These are phyloP conservation scores for Colletotrichum somersetense DNA, from an alignment of 2,329 filamentous ascomycete genomes.

Conservation along the genomic window DNA sequence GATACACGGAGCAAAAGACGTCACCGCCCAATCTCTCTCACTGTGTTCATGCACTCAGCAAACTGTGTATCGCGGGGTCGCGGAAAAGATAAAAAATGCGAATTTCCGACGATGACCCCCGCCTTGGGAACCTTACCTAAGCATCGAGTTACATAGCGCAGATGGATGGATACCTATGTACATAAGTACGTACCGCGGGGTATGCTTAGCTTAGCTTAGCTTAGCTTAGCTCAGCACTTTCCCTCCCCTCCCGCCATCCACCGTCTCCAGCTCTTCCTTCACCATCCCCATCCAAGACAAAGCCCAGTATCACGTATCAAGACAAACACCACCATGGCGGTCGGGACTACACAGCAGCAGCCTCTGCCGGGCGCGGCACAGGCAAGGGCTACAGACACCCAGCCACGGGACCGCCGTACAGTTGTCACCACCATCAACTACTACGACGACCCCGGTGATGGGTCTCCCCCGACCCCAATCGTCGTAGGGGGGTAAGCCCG, in stretches of 20 bases:
- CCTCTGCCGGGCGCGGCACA: constrained; percentile 6
- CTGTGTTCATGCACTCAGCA: background rate
- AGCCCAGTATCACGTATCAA: background rate
- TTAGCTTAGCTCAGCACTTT: constrained; percentile 34
- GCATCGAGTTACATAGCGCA: too few species aligned
- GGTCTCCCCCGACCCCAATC: constrained; percentile 42
- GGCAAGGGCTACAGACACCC: constrained; percentile 6
- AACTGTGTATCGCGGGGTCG: constrained; percentile 31
- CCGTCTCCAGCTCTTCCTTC: background rate
- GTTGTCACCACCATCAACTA: constrained; percentile 42
- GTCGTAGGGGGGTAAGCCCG: constrained; percentile 42
- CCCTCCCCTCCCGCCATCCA: constrained; percentile 13
- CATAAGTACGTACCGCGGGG: constrained; percentile 10
- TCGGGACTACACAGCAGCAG: constrained; percentile 11
- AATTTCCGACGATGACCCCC: constrained; percentile 3
- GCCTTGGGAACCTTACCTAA: too few species aligned
- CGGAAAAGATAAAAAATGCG: constrained; percentile 39
- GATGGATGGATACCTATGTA: too few species aligned
- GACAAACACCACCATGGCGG: background rate
- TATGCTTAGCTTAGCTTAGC: constrained; percentile 27
- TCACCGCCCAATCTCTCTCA: accelerated
- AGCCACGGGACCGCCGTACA: constrained; percentile 16
- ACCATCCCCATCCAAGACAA: background rate
- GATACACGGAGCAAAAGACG: background rate
- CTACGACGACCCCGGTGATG: constrained; percentile 43